phyloP scores from a whole-genome alignment of 805 yeast species.

The Candida hispaniensis region DNA sequence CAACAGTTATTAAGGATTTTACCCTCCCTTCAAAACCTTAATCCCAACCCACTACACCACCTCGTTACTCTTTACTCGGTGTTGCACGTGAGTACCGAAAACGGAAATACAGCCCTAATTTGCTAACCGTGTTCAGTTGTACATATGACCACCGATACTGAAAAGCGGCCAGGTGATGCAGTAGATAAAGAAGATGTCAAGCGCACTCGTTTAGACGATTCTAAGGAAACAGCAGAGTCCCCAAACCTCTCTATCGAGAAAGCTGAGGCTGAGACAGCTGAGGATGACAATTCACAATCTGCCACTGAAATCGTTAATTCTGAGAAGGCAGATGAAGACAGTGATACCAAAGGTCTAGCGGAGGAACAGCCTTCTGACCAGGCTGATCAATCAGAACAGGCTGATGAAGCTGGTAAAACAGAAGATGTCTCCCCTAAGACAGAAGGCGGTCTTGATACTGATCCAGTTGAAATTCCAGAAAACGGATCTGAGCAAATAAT shows the following conservation, averaged over 20 bases:
- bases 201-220: slow-evolving; percentile 14
- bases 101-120: too few relatives aligned
- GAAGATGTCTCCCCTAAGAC: slow-evolving; percentile 1
- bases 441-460: slow-evolving; percentile 2
- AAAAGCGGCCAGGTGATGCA: slow-evolving; percentile 15
- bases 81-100: too few relatives aligned
- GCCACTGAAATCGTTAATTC: slow-evolving; percentile 14
- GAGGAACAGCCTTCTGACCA: slow-evolving; percentile 3
- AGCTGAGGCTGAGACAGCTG: slow-evolving; percentile 17
- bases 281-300: background rate
- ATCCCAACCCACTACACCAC: too few relatives aligned
- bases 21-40: too few relatives aligned
- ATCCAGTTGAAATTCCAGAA: slow-evolving; percentile 7
- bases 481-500: background rate
- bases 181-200: slow-evolving; percentile 15
- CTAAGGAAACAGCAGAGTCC: slow-evolving; percentile 8
- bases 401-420: slow-evolving; percentile 1
- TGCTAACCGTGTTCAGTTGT: too few relatives aligned
- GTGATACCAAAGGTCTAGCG: slow-evolving; percentile 5
- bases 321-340: slow-evolving; percentile 12
- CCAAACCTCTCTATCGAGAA: slow-evolving; percentile 19
- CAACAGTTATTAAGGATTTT: too few relatives aligned
- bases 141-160: too few relatives aligned
- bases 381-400: slow-evolving; percentile 8
- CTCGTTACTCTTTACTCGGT: too few relatives aligned